phyloP scores from a whole-genome alignment of 1,284 basidiomycete species.

The Trametes polyzona region DNA sequence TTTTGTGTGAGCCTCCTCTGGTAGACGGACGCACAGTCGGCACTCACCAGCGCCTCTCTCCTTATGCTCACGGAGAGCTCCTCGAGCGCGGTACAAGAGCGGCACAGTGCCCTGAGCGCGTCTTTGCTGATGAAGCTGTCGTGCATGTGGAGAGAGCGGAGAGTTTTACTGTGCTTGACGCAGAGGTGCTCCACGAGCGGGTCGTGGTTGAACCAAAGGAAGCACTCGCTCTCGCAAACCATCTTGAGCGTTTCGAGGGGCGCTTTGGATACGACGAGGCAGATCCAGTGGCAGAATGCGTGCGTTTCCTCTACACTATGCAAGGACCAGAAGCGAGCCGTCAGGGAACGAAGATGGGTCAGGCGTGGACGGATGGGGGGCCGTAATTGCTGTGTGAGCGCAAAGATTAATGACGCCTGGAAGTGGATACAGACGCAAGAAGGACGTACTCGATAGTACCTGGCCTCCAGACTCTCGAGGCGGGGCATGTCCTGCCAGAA shows the following conservation, averaged over 20 bases:
- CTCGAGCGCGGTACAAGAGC: slow-evolving; percentile 17
- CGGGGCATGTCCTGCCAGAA: slow-evolving; percentile 45
- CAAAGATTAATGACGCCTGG: neutral
- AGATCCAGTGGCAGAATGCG: slow-evolving; percentile 50
- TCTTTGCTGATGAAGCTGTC: slow-evolving; percentile 39
- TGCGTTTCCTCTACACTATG: slow-evolving; percentile 35
- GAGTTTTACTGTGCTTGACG: slow-evolving; percentile 38
- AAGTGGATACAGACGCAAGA: neutral
- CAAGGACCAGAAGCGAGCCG: slow-evolving; percentile 37
- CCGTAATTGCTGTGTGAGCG: slow-evolving; percentile 46
- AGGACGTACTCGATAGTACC: slow-evolving; percentile 51
- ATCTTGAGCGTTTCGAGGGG: slow-evolving; percentile 44
- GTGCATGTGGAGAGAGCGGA: slow-evolving; percentile 43
- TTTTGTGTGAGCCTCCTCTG: neutral
- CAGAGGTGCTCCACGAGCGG: slow-evolving; percentile 47
- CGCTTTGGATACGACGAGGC: slow-evolving; percentile 42
- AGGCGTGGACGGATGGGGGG: slow-evolving; percentile 37
- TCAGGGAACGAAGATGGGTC: slow-evolving; percentile 42
- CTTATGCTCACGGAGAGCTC: slow-evolving; percentile 20
- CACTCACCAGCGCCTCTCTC: slow-evolving; percentile 13
- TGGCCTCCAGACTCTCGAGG: slow-evolving; percentile 43
- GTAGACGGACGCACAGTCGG: neutral
- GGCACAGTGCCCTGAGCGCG: slow-evolving; percentile 25
- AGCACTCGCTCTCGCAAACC: slow-evolving; percentile 32
- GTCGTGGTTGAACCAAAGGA: slow-evolving; percentile 41